Evolutionary conservation across 2,329 filamentous ascomycete species (phyloP).

Genomic region (Daldinia sp.): DNA sequence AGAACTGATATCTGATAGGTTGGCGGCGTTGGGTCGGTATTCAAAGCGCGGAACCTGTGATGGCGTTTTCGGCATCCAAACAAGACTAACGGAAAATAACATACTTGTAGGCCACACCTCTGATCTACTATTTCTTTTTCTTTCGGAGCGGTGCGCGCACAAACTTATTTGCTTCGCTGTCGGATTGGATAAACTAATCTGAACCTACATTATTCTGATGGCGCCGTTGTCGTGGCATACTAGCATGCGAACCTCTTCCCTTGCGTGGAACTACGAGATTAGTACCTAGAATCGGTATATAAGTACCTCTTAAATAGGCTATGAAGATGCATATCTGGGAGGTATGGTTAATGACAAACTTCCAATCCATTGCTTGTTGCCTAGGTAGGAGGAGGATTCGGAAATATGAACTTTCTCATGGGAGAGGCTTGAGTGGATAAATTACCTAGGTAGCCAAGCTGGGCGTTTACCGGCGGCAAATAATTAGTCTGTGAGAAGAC

Average conservation of each 20-base stretch:
- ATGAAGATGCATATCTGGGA: background rate
- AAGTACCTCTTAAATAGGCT: background rate
- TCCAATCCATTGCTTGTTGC: background rate
- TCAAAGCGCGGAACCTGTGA: conserved; percentile 15
- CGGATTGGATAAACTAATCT: too few species aligned
- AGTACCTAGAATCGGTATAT: background rate
- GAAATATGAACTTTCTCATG: background rate
- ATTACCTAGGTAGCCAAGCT: conserved; percentile 24
- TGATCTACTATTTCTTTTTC: conserved; percentile 2
- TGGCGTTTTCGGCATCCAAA: conserved; percentile 8
- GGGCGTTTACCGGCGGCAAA: conserved; percentile 28
- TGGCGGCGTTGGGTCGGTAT: conserved; percentile 17
- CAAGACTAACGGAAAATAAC: conserved; percentile 2
- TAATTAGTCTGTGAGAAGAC: conserved; percentile 19
- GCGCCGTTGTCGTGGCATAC: conserved; percentile 7
- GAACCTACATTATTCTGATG: background rate
- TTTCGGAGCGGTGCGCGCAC: conserved; percentile 2
- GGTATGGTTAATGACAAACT: background rate
- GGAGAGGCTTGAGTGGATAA: conserved; percentile 33
- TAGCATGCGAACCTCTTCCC: background rate
- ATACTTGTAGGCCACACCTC: background rate
- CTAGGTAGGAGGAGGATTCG: background rate
- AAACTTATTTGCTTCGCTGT: too few species aligned
- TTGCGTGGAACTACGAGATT: conserved; percentile 8
- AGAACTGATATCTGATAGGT: conserved; percentile 7